Conservation (phyloP, 306 rosid species). For the Ammopiptanthus mongolicus region DNA sequence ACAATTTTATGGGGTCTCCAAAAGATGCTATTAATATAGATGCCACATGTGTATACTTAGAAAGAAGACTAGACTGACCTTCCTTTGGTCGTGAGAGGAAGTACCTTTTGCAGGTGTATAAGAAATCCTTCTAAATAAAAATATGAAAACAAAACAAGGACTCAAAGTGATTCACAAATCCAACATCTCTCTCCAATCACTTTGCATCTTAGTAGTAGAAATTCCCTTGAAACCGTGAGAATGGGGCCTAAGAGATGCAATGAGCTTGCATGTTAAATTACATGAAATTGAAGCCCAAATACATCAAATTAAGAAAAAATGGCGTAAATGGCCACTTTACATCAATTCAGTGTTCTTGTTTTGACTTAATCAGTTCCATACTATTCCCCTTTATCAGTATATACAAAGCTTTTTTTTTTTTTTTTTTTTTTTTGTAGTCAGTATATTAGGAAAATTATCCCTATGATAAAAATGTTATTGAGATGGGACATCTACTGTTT, state of each 20-base stretch:
- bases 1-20: neutral
- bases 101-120: neutral
- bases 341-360: neutral
- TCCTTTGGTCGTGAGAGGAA: neutral
- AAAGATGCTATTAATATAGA: neutral
- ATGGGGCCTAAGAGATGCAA: neutral
- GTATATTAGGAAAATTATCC: neutral
- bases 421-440: neutral
- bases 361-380: neutral
- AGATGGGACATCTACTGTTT: slow-evolving; percentile 7
- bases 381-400: neutral
- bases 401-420: neutral
- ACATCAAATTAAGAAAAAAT: neutral
- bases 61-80: neutral
- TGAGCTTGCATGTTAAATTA: neutral
- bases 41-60: neutral
- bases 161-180: neutral
- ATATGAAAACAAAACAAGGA: neutral
- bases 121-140: neutral
- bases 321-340: neutral
- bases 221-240: neutral
- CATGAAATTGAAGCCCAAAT: neutral
- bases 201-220: neutral
- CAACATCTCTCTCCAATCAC: neutral
- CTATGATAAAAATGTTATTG: neutral